Percentiles rank a stretch among this genome's conserved stretches.
These are phyloP conservation scores for Penicillium capsulatum DNA, from an alignment of 2,329 filamentous ascomycete genomes.

Conservation along the genomic window DNA sequence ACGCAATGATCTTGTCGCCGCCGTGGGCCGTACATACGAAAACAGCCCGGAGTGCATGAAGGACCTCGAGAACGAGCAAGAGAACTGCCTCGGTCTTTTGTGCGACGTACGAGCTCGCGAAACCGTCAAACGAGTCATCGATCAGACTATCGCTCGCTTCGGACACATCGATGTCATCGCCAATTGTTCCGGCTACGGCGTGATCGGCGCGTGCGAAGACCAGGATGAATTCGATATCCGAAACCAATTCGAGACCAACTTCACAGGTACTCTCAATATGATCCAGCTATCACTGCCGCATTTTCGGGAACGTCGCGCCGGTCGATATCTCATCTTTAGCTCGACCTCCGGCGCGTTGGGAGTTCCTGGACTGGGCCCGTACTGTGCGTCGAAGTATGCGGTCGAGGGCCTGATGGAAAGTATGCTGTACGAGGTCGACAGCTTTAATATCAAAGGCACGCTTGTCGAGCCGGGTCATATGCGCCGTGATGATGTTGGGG, in stretches of 20 bases:
- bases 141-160: slow-evolving; percentile 67
- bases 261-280: slow-evolving; percentile 91
- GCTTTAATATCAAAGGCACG: slow-evolving; percentile 88
- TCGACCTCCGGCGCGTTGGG: slow-evolving; percentile 89
- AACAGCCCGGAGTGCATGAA: slow-evolving; percentile 69
- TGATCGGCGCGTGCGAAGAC: slow-evolving; percentile 93
- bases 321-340: slow-evolving; percentile 91
- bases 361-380: slow-evolving; percentile 86
- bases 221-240: slow-evolving; percentile 93
- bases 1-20: slow-evolving; percentile 77
- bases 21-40: slow-evolving; percentile 79
- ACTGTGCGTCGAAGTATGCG: slow-evolving; percentile 95
- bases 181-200: slow-evolving; percentile 91
- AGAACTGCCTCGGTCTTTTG: slow-evolving; percentile 66
- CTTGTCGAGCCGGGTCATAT: slow-evolving; percentile 89
- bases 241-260: slow-evolving; percentile 97
- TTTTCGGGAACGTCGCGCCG: slow-evolving; percentile 70
- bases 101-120: slow-evolving; percentile 84
- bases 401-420: slow-evolving; percentile 93
- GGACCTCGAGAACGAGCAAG: slow-evolving; percentile 59
- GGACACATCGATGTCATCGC: slow-evolving; percentile 82
- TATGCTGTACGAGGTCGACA: slow-evolving; percentile 91
- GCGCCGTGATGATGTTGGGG: slow-evolving; percentile 66
- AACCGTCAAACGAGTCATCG: slow-evolving; percentile 69
- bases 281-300: slow-evolving; percentile 84